Base-by-base conservation (phyloP, 1,284 basidiomycete genomes). In the Apiotrichum porosum region DNA sequence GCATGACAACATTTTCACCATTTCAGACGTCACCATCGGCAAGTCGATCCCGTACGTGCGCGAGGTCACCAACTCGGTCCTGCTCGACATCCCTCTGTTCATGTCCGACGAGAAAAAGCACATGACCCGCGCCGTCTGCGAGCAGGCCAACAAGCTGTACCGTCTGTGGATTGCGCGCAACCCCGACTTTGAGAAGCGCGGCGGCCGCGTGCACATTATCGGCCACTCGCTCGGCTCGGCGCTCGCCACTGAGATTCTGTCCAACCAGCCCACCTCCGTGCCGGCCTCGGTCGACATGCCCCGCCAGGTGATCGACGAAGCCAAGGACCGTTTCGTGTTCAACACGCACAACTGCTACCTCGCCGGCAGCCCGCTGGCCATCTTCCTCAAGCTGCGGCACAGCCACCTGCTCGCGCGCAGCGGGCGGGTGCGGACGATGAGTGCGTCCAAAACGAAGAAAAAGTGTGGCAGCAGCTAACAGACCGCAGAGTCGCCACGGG, bases 151-250 rank as follows among this genome's bases (percentile, higher is more conserved):
- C 49, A 60, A 74, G n/a, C 69, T 76, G 36, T 80, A 79, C 58
- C 71, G 79, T 4, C 58, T 79, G 8, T 81, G 79, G 75, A 70
- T 75, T 36, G 77, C 77, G 13, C 71, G 79, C 15, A 77, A 81
- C 60, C 78, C 78, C 6, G 68, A 63, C 1, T 78, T 78, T 49
- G 75, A 76, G 47, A 61, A 64, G 41, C 60, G 71, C 31, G n/a
- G n/a, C n/a, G 76, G 76, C 4, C 64, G 77, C 9, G 75, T 78
- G 24, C 73, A 75, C 47, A 60, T 75, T 40, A 68, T 74, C 26
- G 73, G 68, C 21, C 71, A 75, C 51, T 73, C 73, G 57, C 72
- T 81, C 4, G 80, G 80, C 8, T 77, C 78, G 0, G 77, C 78
- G 8, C 66, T 81, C 3, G 76, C 77, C 2, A 71, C 77, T 0